Base-by-base conservation (phyloP, 129 eudicot species). In the Artemisia tridentata region DNA sequence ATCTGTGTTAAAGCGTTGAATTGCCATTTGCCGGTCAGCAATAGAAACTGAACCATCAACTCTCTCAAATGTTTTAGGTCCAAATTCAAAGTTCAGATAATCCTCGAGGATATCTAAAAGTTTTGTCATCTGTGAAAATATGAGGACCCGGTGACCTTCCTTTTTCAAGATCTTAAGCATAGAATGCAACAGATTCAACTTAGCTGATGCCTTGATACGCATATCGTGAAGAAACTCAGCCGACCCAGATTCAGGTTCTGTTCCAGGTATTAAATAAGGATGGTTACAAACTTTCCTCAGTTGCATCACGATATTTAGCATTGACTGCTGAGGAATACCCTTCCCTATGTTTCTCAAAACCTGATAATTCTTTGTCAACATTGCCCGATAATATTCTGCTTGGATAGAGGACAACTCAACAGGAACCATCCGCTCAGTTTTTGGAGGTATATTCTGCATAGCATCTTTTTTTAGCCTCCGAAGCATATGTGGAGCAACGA, bases 31-130 rank as follows among this genome's bases (percentile, higher is more conserved):
- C 15, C 99, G 88, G 17, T 87, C 96, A 45, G 97, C 79, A 15
- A 93, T 96, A 15, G 97, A 84, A 72, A 93, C 99, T 53, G 99
- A 93, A 10, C 99, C 99, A 70, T 93, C 99, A 16, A 93, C 99
- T 75, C 99, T 88, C 79, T 93, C 99, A 67, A 85, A 93, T 0
- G 99, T 80, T 71, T 83, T 83, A 1, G 80, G 83, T 58, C 99
- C 99, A 74, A 93, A 93, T 79, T 93, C 99, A 45, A 87, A 73
- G 51, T 79, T 80, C 78, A 93, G 63, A 72, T 93, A 93, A 84
- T 93, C 99, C 80, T 93, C 99, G 11, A 93, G 88, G 49, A 93
- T 93, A 64, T 93, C 99, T 29, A 93, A 83, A 72, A 93, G 95
- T 84, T 87, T 93, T 10, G 99, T 93, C 99, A 90, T 90, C 56